Base-by-base conservation (phyloP, 1,284 basidiomycete genomes). In the Tranzscheliella williamsii region DNA sequence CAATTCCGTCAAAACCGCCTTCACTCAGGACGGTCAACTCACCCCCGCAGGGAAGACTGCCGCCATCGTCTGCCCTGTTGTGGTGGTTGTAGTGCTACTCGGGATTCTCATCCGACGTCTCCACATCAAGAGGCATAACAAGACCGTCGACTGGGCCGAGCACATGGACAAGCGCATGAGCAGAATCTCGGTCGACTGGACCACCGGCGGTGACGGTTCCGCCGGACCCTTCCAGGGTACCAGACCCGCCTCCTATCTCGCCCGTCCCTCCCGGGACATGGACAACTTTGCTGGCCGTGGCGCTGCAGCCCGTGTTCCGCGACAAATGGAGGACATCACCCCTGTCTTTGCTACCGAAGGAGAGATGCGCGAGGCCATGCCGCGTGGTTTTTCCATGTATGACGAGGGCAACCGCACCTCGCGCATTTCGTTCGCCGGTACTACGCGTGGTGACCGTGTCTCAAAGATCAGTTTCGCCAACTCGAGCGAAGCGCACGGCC, bases 131-230 rank as follows among this genome's bases (percentile, higher is more conserved):
- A 56, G 72, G 2, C 47, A 55, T 66, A 73, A 73, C 70, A 73
- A 73, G 65, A 70, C 67, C 29, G 72, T 67, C 37, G 68, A 73
- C 62, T 73, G 70, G 70, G 72, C 72, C 27, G 67, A 73, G 18
- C 60, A 70, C 49, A 71, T 73, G 70, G 72, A 73, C 68, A 65
- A 73, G 63, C 70, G 72, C 57, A 73, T 73, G 72, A 61, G 53
- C 44, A 56, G 70, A 29, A 71, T 73, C 47, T 73, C 72, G 27
- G 54, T 73, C 49, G 72, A 73, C 45, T 73, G 72, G 72, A 58
- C 50, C 17, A 20, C 27, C 15, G 72, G 70, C 24, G 72, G 72
- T 37, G 72, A 72, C 37, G 72, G 72, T 31, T 62, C 63, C 17
- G 56, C 49, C 21, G 72, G 72, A 18, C 51, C 70, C 29, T 23